Evolutionary conservation across 208 protist species (phyloP), one percentile per base, ranked within the genome.

Genomic region (Leishmania martiniquensis): DNA sequence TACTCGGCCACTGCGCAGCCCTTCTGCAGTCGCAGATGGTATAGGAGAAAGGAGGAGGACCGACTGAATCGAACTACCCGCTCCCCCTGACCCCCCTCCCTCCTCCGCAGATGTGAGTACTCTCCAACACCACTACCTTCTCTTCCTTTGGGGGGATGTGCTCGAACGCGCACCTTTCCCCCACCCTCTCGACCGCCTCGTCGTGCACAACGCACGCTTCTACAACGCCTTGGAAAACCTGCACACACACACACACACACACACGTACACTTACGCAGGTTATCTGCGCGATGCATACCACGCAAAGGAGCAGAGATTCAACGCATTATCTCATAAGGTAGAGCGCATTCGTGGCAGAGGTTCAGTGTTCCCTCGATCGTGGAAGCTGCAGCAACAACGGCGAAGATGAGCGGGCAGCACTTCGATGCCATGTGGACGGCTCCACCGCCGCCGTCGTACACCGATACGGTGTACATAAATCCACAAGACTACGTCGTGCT

Each of bases 401-500:
- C 15, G n/a, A 80, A 65, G 81, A 94, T 89, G 81, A 93, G 88
- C 62, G 85, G 86, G 1, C 44, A 80, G 15, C 72, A 91, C 13
- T 97, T 97, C 71, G 94, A 97, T 69, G 92, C 92, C 7, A 97
- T 97, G 94, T 86, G 92, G 90, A 94, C 88, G 80, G 89, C 90
- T 6, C 91, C 91, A 55, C 92, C 89, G 60, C 94, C 94, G 42
- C 92, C 94, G 4, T 91, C 91, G 22, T 85, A 93, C 77, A 89
- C 88, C 5, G 94, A 96, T 75, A 90, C 87, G 2, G 86, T 94
- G 20, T 76, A 86, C 65, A 57, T 97, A 9, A 84, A 85, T 34
- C 84, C 92, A 9, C 65, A 55, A 9, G 87, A 95, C 29, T 97
- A 96, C 78, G 75, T 94, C 0, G 89, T 88, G 12, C 67, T 97